Conservation (phyloP, 2,329 filamentous ascomycete genomes). For the Zasmidium citrigriseum region DNA sequence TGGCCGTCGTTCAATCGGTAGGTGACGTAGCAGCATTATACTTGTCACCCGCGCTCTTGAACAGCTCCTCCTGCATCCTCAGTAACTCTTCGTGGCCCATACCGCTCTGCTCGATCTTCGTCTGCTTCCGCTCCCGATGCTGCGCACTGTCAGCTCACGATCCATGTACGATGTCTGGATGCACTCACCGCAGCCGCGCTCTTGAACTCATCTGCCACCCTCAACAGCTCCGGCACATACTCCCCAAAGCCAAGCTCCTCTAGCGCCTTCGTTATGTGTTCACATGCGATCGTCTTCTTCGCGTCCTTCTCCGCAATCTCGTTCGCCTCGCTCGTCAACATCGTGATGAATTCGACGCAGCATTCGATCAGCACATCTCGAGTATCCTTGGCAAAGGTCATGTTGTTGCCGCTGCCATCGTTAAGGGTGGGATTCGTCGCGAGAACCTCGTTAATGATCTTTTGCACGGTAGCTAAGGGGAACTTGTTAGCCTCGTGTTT, state of each 20-base stretch:
- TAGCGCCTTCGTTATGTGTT: constrained; percentile 94
- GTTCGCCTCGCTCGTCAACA: constrained; percentile 98
- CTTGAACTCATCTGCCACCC: constrained; percentile 88
- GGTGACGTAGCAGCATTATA: constrained; percentile 50
- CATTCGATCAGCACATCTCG: constrained; percentile 96
- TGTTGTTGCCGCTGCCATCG: constrained; percentile 41
- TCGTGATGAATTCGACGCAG: constrained; percentile 97
- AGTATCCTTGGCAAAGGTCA: constrained; percentile 92
- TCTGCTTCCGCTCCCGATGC: constrained; percentile 94
- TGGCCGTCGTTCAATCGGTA: background rate
- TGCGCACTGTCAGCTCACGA: constrained; percentile 39
- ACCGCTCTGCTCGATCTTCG: constrained; percentile 94
- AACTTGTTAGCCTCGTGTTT: constrained; percentile 2
- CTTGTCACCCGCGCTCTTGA: constrained; percentile 75
- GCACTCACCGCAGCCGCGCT: constrained; percentile 79
- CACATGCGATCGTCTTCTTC: constrained; percentile 98
- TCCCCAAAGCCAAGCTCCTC: constrained; percentile 90
- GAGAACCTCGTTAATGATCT: constrained; percentile 93
- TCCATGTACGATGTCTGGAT: constrained; percentile 10
- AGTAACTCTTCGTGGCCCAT: constrained; percentile 88
- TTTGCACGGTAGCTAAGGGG: constrained; percentile 64
- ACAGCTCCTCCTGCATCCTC: constrained; percentile 86
- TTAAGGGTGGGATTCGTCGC: constrained; percentile 61
- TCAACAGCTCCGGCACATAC: constrained; percentile 84
- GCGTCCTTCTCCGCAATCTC: constrained; percentile 98